A percentile compares a stretch with the other conserved stretches of the same genome.
Conservation (phyloP, 2,329 filamentous ascomycete species). For the Hypoxylon sp. region DNA sequence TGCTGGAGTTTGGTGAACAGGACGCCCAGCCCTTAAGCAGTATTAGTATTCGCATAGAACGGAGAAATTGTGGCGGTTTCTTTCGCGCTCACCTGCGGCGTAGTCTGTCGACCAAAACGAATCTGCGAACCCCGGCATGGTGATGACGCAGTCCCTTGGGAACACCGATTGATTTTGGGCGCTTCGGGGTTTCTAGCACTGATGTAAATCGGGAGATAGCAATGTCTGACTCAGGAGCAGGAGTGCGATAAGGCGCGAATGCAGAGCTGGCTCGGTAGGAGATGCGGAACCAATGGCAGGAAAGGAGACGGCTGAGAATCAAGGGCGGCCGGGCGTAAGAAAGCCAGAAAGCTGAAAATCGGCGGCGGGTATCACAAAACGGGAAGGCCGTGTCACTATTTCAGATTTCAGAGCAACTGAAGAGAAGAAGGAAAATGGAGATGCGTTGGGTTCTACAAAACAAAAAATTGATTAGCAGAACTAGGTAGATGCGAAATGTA, state of each 20-base stretch:
- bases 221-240: slow-evolving; percentile 11
- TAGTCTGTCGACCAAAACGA: slow-evolving; percentile 99
- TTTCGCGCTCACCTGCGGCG: slow-evolving; percentile 79
- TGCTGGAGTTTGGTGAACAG: slow-evolving; percentile 98
- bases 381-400: slow-evolving; percentile 37
- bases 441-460: slow-evolving; percentile 34
- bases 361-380: slow-evolving; percentile 42
- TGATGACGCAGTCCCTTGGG: slow-evolving; percentile 53
- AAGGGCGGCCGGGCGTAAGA: slow-evolving; percentile 23
- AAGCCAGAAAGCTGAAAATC: slow-evolving; percentile 32
- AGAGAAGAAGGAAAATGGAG: slow-evolving; percentile 23
- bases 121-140: slow-evolving; percentile 90
- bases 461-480: slow-evolving; percentile 10
- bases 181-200: slow-evolving; percentile 6
- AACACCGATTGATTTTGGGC: slow-evolving; percentile 20
- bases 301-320: slow-evolving; percentile 28
- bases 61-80: neutral
- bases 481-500: slow-evolving; percentile 29
- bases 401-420: slow-evolving; percentile 15
- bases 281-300: slow-evolving; percentile 28
- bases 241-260: slow-evolving; percentile 23
- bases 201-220: slow-evolving; percentile 19
- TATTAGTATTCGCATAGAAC: slow-evolving; percentile 34
- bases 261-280: slow-evolving; percentile 28
- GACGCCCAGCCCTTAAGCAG: slow-evolving; percentile 80